phyloP scores from a whole-genome alignment of 2,329 filamentous ascomycete species.

The Penicillium janthinellum region DNA sequence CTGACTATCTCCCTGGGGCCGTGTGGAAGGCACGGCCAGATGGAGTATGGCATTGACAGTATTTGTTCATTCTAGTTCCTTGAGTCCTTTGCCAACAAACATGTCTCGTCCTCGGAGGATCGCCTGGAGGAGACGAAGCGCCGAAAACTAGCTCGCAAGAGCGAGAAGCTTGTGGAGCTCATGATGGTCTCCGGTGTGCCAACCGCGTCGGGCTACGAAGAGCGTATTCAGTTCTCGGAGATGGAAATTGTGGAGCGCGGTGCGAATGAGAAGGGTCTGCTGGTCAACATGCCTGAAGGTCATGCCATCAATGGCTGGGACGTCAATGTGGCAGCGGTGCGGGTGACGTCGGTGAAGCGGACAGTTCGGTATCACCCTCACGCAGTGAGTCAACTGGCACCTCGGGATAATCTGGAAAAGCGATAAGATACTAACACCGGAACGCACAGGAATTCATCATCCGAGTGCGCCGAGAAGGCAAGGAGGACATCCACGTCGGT shows the following conservation, averaged over 20 bases:
- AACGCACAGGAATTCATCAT: conserved; percentile 80
- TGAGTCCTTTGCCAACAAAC: conserved; percentile 94
- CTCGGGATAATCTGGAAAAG: too few relatives aligned
- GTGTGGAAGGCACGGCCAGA: background rate
- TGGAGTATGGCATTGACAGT: conserved; percentile 7
- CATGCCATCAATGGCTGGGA: conserved; percentile 96
- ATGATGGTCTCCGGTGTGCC: conserved; percentile 99
- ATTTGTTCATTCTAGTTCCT: conserved; percentile 66
- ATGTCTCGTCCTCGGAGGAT: conserved; percentile 96
- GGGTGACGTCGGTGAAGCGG: conserved; percentile 76
- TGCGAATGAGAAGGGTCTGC: conserved; percentile 85
- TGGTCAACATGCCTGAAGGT: conserved; percentile 85
- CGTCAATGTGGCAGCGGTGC: conserved; percentile 88
- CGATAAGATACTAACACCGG: background rate
- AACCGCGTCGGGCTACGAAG: conserved; percentile 95
- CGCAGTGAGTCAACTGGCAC: conserved; percentile 62
- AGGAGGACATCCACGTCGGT: conserved; percentile 76
- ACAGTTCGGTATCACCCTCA: conserved; percentile 90
- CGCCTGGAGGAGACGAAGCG: conserved; percentile 94
- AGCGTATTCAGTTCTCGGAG: conserved; percentile 93
- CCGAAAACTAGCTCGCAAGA: conserved; percentile 86
- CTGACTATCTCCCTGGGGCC: background rate
- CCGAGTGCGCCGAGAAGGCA: conserved; percentile 75
- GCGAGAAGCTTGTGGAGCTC: conserved; percentile 91
- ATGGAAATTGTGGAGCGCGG: conserved; percentile 94